Evolutionary conservation across 371 early-diverging fungal genomes (phyloP).

Genomic region (Mortierella sp.): DNA sequence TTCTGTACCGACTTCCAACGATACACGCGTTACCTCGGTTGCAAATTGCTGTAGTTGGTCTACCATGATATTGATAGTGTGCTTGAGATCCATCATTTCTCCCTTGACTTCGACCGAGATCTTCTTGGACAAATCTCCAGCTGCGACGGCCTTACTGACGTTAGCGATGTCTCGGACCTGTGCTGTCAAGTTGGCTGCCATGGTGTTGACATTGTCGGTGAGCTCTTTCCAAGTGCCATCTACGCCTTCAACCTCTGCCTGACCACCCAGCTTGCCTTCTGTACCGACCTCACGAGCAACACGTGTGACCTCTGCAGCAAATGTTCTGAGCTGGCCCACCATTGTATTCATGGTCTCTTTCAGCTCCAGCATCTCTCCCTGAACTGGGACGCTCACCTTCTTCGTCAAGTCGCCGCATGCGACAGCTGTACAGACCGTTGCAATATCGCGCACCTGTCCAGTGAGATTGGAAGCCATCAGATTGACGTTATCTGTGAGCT

Average conservation of each 20-base stretch:
- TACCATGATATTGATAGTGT: slow-evolving; percentile 74
- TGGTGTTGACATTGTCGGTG: slow-evolving; percentile 57
- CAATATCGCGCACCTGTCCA: slow-evolving; percentile 62
- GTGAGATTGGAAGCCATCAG: slow-evolving; percentile 57
- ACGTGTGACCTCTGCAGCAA: slow-evolving; percentile 69
- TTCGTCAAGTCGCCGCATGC: slow-evolving; percentile 61
- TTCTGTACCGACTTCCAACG: slow-evolving; percentile 46
- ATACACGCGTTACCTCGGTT: slow-evolving; percentile 59
- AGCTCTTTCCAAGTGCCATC: slow-evolving; percentile 5
- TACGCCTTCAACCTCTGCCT: not conserved
- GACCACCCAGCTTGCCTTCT: slow-evolving; percentile 1
- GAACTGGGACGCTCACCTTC: slow-evolving; percentile 57
- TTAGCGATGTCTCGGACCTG: slow-evolving; percentile 60
- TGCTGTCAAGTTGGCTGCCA: slow-evolving; percentile 65
- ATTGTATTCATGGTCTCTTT: slow-evolving; percentile 59
- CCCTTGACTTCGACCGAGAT: slow-evolving; percentile 58
- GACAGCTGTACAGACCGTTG: slow-evolving; percentile 64
- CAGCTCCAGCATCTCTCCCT: slow-evolving; percentile 60
- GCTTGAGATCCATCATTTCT: slow-evolving; percentile 64
- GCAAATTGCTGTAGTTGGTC: slow-evolving; percentile 58
- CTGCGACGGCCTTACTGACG: slow-evolving; percentile 55
- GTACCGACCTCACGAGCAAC: slow-evolving; percentile 52
- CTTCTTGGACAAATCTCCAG: slow-evolving; percentile 60
- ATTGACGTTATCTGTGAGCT: slow-evolving; percentile 46
- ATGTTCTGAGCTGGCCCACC: slow-evolving; percentile 58